Evolutionary conservation across 106 monocot species (phyloP), one percentile per base, ranked within the genome.

Genomic region (Allium cepa): DNA sequence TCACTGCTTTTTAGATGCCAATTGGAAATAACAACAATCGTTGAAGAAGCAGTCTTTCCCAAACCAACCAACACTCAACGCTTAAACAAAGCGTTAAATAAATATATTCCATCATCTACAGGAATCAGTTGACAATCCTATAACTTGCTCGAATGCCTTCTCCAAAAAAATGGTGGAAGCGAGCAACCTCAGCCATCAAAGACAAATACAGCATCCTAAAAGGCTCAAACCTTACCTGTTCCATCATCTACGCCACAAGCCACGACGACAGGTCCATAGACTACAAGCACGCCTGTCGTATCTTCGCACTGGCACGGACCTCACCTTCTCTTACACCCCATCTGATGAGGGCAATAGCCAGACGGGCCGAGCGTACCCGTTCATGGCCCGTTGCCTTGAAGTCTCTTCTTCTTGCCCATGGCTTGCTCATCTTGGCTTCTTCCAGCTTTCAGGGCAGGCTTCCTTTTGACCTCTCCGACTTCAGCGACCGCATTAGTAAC

Each of bases 321-420:
- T 73, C 91, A 0, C 66, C 82, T 7, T 9, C 83, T 68, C 72
- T 76, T 52, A 75, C 81, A 9, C 28, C 27, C 5, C 80, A 79
- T 16, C 73, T 91, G 56, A 79, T 91, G 81, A 64, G 77, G 60
- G 70, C 75, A 6, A 69, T 90, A 7, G 55, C 87, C 9, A 77
- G 85, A 16, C 83, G 95, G 2, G 80, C 87, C 17, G 59, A 56
- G 46, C 68, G 85, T 10, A 91, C 95, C 2, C 73, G 78, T 8
- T 79, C 71, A 68, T 95, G 95, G 95, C 78, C 73, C 17, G 95
- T 95, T 8, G 95, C 88, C 52, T 85, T 95, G 71, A 91, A 95
- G 71, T 63, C 79, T 26, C 85, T 95, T 49, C 79, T 91, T 56
- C 69, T 91, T 67, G 64, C 71, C 69, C 94, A 95, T 28, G 87